phyloP scores from a whole-genome alignment of 371 early-diverging fungal species.

The Mortierella sp. region DNA sequence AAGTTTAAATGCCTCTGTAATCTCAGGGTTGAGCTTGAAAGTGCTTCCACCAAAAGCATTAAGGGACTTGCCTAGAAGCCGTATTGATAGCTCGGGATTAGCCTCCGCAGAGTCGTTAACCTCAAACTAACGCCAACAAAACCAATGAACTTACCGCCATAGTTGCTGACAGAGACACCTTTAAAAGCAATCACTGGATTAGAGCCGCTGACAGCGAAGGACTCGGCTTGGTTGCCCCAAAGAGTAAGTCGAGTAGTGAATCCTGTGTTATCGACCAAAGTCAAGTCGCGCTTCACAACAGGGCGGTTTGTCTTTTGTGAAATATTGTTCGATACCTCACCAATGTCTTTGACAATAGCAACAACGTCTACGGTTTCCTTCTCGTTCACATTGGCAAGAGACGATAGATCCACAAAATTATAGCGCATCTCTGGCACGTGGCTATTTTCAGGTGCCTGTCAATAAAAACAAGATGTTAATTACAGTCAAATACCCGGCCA shows the following conservation, averaged over 20 bases:
- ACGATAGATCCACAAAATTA: conserved; percentile 75
- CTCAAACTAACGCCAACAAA: background rate
- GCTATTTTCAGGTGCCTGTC: conserved; percentile 71
- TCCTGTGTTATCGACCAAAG: conserved; percentile 83
- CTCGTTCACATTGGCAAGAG: conserved; percentile 66
- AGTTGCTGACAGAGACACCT: conserved; percentile 89
- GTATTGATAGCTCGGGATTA: background rate
- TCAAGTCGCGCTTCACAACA: conserved; percentile 89
- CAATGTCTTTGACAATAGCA: conserved; percentile 80
- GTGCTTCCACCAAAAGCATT: conserved; percentile 68
- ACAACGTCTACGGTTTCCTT: conserved; percentile 84
- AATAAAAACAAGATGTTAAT: background rate
- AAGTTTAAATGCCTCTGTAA: conserved; percentile 83
- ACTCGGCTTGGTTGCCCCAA: conserved; percentile 91
- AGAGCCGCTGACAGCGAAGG: conserved; percentile 62
- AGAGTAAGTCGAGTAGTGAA: conserved; percentile 86
- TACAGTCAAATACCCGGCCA: background rate
- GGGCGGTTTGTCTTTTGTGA: conserved; percentile 77
- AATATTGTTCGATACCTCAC: conserved; percentile 73
- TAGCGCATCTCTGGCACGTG: conserved; percentile 78
- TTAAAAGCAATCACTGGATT: conserved; percentile 86
- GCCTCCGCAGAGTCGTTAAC: background rate
- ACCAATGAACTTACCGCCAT: conserved; percentile 66
- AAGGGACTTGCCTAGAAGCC: conserved; percentile 71
- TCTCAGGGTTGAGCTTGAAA: conserved; percentile 84